Base-by-base conservation (phyloP, 1,284 basidiomycete genomes). In the Quambalaria eucalypti region DNA sequence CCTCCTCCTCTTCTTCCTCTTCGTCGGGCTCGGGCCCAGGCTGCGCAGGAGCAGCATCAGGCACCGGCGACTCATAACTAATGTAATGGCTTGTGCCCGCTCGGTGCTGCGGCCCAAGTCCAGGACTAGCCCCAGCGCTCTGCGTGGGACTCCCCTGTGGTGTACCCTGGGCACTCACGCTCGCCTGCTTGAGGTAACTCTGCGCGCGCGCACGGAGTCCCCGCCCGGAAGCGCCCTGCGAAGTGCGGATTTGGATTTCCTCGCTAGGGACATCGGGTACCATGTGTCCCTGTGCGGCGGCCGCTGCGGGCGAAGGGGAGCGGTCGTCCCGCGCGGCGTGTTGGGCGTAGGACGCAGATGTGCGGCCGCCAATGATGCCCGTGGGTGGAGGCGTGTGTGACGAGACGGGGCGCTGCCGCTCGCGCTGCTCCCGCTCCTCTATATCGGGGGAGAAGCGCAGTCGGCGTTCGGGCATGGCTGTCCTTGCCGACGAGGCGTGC, bases 191-290 rank as follows among this genome's bases (percentile, higher is more conserved):
- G 36, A 40, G 33, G 50, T 59, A 59, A 19, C 23, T 39, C 47
- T 59, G 56, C 16, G 56, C 56, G 28, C 56, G 36, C 16, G 56
- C 56, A 16, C 55, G 54, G 9, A 59, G 44, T 26, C 56, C 55
- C 21, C 30, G 16, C 14, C 39, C 19, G 21, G 55, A 57, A 9
- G 26, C 9, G 36, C 49, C 39, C 10, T 28, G 12, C 6, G 26
- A 21, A 8, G 47, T 9, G 19, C 42, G 51, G 51, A 44, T 46
- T 26, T 21, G 40, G 36, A 26, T 53, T 28, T 16, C 33, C 42
- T 36, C 36, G 10, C 36, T 21, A 12, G 21, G 19, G 21, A 46
- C 25, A 26, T 21, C n/a, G 19, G 42, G 42, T 12, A 26, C 14
- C 2, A 46, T 8, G 16, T 33, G 8, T 8, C 8, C 9, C 31